Conservation (phyloP, 352 stramenopile species). For the Pythium phragmiticola region DNA sequence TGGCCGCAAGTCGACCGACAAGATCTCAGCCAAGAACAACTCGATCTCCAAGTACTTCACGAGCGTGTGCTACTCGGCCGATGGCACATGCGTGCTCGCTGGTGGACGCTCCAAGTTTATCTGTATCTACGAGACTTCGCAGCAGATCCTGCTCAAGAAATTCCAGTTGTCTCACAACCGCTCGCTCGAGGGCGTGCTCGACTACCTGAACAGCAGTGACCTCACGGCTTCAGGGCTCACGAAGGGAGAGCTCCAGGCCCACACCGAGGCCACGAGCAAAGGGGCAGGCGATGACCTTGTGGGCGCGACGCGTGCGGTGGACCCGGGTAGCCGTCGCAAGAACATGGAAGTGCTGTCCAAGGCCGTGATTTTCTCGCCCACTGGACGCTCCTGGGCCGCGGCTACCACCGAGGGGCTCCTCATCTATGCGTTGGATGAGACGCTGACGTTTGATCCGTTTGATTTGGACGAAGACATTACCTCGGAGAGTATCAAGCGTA, state of each 20-base stretch:
- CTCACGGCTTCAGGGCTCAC: slow-evolving; percentile 75
- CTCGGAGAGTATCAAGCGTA: slow-evolving; percentile 88
- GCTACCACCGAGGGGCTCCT: slow-evolving; percentile 97
- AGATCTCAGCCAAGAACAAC: slow-evolving; percentile 87
- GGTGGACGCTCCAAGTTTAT: slow-evolving; percentile 98
- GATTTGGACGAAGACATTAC: slow-evolving; percentile 98
- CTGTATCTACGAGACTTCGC: slow-evolving; percentile 98
- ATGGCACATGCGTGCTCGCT: slow-evolving; percentile 96
- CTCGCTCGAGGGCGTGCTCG: slow-evolving; percentile 94
- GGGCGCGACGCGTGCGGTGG: slow-evolving; percentile 87
- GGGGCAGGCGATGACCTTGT: slow-evolving; percentile 56
- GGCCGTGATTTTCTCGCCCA: slow-evolving; percentile 96
- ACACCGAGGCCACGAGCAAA: slow-evolving; percentile 31
- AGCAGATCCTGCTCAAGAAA: slow-evolving; percentile 97
- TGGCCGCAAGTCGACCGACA: slow-evolving; percentile 83
- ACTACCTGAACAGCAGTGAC: slow-evolving; percentile 93
- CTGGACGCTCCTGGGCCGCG: slow-evolving; percentile 94
- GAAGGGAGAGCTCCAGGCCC: slow-evolving; percentile 71
- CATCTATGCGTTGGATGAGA: slow-evolving; percentile 96
- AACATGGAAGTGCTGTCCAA: slow-evolving; percentile 88
- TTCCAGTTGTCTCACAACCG: slow-evolving; percentile 99
- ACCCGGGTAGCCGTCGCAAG: slow-evolving; percentile 88
- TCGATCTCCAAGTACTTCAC: slow-evolving; percentile 97
- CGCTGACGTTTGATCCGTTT: slow-evolving; percentile 98
- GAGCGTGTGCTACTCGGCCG: slow-evolving; percentile 98